Evolutionary conservation across 106 monocot species (phyloP), one percentile per base, ranked within the genome.

Genomic region (Gastrodia elata): DNA sequence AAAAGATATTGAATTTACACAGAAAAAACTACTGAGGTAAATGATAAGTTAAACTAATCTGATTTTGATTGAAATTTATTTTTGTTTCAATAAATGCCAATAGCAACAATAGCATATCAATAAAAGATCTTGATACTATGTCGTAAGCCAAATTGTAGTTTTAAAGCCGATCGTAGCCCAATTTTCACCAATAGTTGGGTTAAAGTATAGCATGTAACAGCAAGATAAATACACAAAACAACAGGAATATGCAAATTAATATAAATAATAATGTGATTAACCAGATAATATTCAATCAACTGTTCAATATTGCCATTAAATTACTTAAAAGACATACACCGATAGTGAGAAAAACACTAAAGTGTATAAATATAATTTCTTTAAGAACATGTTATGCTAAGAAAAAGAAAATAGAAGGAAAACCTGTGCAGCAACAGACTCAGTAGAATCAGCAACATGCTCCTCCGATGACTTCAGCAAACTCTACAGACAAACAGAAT

Each of bases 391-490:
- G 22, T 0, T 7, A 52, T 22, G 30, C 25, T 39, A 25, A 1
- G 10, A 40, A 24, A 24, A 25, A 6, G 35, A 69, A 69, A 41
- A 39, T 0, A 39, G 4, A 3, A 41, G 38, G 14, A 14, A 39
- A 68, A 69, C 69, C 69, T 69, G 69, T 69, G 39, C 69, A 39
- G 38, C 40, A 26, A 69, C 69, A 69, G 69, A 69, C 8, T 69
- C 69, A 40, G 40, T 20, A 35, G 69, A 39, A 40, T 69, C 69
- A 40, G 25, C 36, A 69, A 16, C 69, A 40, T 16, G 13, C 13
- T 69, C 69, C 69, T 69, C 69, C n/a, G 69, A 3, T 8, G 69
- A 39, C 26, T 69, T 69, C 69, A 69, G 18, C 24, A 69, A 40
- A 69, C 3, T 40, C 69, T 69, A 11, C 39, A 69, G 41, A 69